phyloP scores from a whole-genome alignment of 2,329 filamentous ascomycete species.

The Trichoderma brevicompactum region DNA sequence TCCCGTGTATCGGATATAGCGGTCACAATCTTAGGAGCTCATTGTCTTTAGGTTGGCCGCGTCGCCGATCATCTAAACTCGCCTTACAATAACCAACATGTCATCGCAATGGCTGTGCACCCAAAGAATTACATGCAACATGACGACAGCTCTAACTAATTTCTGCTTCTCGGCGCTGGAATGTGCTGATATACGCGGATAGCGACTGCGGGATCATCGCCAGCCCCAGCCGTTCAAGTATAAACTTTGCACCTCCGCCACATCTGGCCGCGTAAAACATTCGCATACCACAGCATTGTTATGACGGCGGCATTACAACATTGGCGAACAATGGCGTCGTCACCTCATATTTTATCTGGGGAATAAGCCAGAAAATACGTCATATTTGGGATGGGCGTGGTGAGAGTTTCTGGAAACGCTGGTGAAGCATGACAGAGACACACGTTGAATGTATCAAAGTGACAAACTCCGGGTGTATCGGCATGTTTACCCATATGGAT shows the following conservation, averaged over 20 bases:
- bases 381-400: not conserved
- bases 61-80: no score
- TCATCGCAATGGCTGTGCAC: not conserved
- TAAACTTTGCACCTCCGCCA: constrained; percentile 24
- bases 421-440: not conserved
- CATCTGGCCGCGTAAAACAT: constrained; percentile 9
- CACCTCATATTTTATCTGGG: not conserved
- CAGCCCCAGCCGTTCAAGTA: constrained; percentile 1
- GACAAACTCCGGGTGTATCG: constrained; percentile 12
- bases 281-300: not conserved
- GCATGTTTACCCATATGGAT: not conserved
- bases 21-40: no score
- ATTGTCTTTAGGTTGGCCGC: no score
- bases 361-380: not conserved
- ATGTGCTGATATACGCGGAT: constrained; percentile 1
- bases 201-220: not conserved
- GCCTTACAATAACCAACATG: not conserved
- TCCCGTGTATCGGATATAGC: no score
- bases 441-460: not conserved
- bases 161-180: not conserved
- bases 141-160: not conserved
- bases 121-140: not conserved
- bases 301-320: constrained; percentile 21
- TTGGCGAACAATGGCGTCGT: constrained; percentile 15
- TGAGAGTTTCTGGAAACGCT: not conserved